Evolutionary conservation across 2,329 filamentous ascomycete species (phyloP).

Genomic region (Aureobasidium mangrovei): DNA sequence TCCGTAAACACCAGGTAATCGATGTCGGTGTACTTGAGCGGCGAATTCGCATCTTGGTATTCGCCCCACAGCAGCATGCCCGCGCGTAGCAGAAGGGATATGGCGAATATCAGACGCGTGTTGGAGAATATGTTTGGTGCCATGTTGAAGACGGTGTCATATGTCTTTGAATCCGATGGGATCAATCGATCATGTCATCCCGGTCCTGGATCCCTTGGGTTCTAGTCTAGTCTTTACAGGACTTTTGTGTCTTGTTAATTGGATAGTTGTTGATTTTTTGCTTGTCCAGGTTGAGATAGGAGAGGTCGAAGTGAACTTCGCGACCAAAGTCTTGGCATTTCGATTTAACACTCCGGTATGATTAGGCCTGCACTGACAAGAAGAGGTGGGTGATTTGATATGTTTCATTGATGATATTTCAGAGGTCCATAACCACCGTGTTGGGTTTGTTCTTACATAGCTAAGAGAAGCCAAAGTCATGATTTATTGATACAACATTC

Average conservation of each 20-base stretch:
- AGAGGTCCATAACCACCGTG: too few species aligned
- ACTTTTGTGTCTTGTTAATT: too few species aligned
- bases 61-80: slow-evolving; percentile 76
- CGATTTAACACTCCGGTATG: neutral
- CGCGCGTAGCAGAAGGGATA: slow-evolving; percentile 55
- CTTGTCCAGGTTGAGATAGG: neutral
- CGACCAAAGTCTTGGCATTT: slow-evolving; percentile 6
- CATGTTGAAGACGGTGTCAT: neutral
- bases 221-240: too few species aligned
- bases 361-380: too few species aligned
- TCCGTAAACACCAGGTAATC: slow-evolving; percentile 99
- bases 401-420: too few species aligned
- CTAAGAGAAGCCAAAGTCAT: neutral
- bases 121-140: slow-evolving; percentile 3
- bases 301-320: slow-evolving; percentile 1
- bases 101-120: slow-evolving; percentile 30
- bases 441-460: too few species aligned
- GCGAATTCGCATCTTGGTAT: slow-evolving; percentile 84
- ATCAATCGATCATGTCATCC: neutral
- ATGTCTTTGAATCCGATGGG: neutral
- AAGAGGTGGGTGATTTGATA: too few species aligned
- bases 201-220: too few species aligned
- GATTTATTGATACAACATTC: neutral
- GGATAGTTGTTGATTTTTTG: neutral
- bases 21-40: slow-evolving; percentile 97